Base-by-base conservation (phyloP, 352 stramenopile species). In the Globisporangium spinosum region DNA sequence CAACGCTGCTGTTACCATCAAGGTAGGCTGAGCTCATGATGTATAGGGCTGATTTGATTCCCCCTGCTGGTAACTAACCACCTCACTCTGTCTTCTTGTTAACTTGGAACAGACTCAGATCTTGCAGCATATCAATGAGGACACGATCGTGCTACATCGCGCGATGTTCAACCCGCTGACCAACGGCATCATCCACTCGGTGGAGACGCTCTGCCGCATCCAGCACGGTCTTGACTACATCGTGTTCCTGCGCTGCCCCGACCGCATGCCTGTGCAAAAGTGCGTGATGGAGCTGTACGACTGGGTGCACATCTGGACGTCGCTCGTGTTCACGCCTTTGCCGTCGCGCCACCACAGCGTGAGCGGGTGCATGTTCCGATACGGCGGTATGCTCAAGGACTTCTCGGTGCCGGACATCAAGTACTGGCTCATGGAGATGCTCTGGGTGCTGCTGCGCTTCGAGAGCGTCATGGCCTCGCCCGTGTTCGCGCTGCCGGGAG, bases 401-500 rank as follows among this genome's bases (percentile, higher is more conserved):
- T 70, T 76, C 3, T 65, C 70, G 17, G 64, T 69, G 8, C 43
- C 61, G 0, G 69, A 80, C 22, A 54, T 77, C 13, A 69, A 72
- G 34, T 81, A 74, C 51, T 82, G 77, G 77, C 68, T 85, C 57
- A 70, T 78, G 61, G 77, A 85, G 70, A 78, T 81, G 62, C 54
- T 85, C 17, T 85, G 75, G 57, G 67, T 82, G 4, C 62, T 80
- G 53, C 65, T 84, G 47, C 75, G 75, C 43, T 84, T 82, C 60
- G 75, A 84, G 66, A 77, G 58, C 45, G 60, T 77, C 66, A 75
- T 84, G 63, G 67, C 78, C 38, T 40, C 70, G 1, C 73, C 75
- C 22, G 49, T 79, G 10, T 79, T 79, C 56, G 17, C 67, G n/a
- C 58, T 79, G 35, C 53, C 51, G 3, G 53, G 38, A 15, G 12